Evolutionary conservation across 108 stramenopile genomes (phyloP).

Genomic region (Conticribra weissflogii): DNA sequence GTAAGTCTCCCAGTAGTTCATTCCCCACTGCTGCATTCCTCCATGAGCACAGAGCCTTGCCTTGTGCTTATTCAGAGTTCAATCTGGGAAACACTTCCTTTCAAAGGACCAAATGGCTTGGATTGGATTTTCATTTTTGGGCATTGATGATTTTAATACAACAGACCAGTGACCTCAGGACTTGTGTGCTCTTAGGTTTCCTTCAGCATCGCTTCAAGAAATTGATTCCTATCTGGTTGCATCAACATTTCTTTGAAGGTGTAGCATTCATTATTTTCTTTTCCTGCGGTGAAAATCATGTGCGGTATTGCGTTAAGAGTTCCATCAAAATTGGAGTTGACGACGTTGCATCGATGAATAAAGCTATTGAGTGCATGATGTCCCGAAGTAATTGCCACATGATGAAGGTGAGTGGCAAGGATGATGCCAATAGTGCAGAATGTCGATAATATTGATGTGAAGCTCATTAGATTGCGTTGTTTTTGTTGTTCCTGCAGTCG

Average conservation of each 20-base stretch:
- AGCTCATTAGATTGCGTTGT: neutral
- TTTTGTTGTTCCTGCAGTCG: neutral
- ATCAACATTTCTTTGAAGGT: slow-evolving; percentile 10
- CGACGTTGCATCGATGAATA: neutral
- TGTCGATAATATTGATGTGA: neutral
- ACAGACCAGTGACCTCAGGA: neutral
- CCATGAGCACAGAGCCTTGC: neutral
- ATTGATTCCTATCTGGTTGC: slow-evolving; percentile 1
- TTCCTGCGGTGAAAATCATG: neutral
- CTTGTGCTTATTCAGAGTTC: neutral
- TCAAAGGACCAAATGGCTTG: neutral
- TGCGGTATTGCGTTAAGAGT: neutral
- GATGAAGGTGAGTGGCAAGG: neutral
- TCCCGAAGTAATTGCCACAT: neutral
- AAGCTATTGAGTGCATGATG: neutral
- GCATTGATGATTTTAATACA: neutral
- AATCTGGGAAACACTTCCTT: neutral
- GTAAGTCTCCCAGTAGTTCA: neutral
- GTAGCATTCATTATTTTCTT: slow-evolving; percentile 3
- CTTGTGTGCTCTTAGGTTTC: slow-evolving; percentile 2
- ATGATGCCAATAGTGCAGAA: neutral
- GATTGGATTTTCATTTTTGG: neutral
- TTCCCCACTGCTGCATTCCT: neutral
- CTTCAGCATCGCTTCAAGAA: slow-evolving; percentile 7
- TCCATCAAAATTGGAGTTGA: slow-evolving; percentile 1